Percentiles rank a stretch among this genome's conserved stretches.
phyloP scores from a whole-genome alignment of 352 stramenopile species.

The Phytopythium mirpurense region DNA sequence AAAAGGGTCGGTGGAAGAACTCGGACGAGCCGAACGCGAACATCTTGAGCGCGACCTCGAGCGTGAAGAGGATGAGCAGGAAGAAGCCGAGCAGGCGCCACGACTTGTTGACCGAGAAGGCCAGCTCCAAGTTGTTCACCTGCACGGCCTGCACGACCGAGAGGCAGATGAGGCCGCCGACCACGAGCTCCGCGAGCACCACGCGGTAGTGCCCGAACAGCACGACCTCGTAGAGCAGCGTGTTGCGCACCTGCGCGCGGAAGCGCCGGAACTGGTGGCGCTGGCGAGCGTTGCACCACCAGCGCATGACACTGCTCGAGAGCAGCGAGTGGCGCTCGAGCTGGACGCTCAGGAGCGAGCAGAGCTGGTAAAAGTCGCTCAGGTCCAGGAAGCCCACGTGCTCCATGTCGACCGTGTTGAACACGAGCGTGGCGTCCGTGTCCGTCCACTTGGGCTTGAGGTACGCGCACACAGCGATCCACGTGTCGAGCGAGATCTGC shows the following conservation, averaged over 20 bases:
- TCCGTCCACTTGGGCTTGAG: constrained; percentile 71
- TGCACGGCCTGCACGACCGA: constrained; percentile 77
- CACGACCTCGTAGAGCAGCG: constrained; percentile 55
- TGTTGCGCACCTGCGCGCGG: constrained; percentile 41
- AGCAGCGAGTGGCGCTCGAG: constrained; percentile 45
- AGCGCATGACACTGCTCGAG: constrained; percentile 37
- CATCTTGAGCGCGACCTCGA: constrained; percentile 71
- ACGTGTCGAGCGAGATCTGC: constrained; percentile 63
- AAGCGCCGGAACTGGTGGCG: constrained; percentile 48
- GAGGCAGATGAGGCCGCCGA: constrained; percentile 68
- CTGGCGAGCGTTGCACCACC: constrained; percentile 35
- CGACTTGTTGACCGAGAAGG: constrained; percentile 66
- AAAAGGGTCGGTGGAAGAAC: constrained; percentile 78
- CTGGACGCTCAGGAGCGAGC: constrained; percentile 67
- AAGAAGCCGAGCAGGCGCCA: constrained; percentile 72
- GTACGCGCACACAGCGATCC: constrained; percentile 66
- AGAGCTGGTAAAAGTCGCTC: constrained; percentile 73
- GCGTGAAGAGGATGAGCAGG: constrained; percentile 64
- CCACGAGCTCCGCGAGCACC: constrained; percentile 65
- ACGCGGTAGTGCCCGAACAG: constrained; percentile 64
- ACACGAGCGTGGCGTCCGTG: constrained; percentile 69
- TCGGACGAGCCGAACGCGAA: constrained; percentile 74
- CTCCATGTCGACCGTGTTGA: constrained; percentile 72
- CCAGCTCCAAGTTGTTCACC: constrained; percentile 78
- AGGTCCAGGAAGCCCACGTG: constrained; percentile 59